phyloP scores from a whole-genome alignment of 352 stramenopile species.

The Phytophthora crassamura region DNA sequence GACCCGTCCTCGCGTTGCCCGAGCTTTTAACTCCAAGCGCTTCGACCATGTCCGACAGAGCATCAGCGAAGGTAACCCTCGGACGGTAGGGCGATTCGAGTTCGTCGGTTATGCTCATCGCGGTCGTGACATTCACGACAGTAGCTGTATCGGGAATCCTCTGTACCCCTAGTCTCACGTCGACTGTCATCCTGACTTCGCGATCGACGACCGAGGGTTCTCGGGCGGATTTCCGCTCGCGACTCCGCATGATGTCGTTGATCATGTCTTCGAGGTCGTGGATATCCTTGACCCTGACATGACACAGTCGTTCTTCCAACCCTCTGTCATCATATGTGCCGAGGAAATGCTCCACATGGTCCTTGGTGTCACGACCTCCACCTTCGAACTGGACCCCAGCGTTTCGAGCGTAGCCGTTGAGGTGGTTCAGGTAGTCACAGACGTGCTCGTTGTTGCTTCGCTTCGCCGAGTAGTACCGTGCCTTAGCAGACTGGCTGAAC shows the following conservation, averaged over 20 bases:
- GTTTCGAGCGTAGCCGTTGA: conserved; percentile 5
- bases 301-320: too few species aligned
- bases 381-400: too few species aligned
- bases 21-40: too few species aligned
- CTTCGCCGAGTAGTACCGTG: conserved; percentile 10
- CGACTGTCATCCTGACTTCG: too few species aligned
- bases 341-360: background rate
- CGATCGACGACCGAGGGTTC: too few species aligned
- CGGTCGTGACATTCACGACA: background rate
- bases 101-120: too few species aligned
- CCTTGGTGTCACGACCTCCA: background rate
- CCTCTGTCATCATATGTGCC: background rate
- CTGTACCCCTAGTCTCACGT: background rate
- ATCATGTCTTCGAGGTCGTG: background rate
- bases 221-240: background rate
- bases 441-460: background rate
- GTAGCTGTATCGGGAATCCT: background rate
- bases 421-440: conserved; percentile 7
- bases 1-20: too few species aligned
- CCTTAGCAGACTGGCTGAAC: conserved; percentile 2
- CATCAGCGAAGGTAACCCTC: too few species aligned
- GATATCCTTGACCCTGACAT: background rate
- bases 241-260: background rate
- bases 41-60: too few species aligned
- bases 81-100: too few species aligned